A percentile compares a stretch with the other conserved stretches of the same genome.
Conservation (phyloP, 2,329 filamentous ascomycete species). For the Periglandula ipomoeae region DNA sequence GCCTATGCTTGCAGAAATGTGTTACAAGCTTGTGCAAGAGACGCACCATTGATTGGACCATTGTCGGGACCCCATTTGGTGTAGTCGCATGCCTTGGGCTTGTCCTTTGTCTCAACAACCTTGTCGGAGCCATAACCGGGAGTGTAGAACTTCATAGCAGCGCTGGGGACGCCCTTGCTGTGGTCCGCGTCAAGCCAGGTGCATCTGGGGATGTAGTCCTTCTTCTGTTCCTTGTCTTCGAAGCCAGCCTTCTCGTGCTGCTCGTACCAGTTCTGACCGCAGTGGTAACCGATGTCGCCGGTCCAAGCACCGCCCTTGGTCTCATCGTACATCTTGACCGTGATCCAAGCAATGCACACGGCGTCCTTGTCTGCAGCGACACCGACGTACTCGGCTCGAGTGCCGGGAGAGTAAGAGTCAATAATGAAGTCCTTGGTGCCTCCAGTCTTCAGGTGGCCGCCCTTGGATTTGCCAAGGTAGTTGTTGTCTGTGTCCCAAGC, state of each 20-base stretch:
- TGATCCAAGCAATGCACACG: conserved; percentile 6
- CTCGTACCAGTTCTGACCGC: conserved; percentile 5
- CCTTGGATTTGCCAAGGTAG: conserved; percentile 5
- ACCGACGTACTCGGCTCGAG: conserved; percentile 7
- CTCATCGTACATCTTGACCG: conserved; percentile 6
- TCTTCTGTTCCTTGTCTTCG: not conserved
- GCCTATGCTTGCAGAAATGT: too few relatives aligned
- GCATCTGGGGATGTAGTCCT: conserved; percentile 6
- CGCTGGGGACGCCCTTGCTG: conserved; percentile 2
- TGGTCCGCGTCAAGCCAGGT: conserved; percentile 8
- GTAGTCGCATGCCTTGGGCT: conserved; percentile 4
- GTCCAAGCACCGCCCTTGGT: conserved; percentile 7
- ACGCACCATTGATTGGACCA: conserved; percentile 6
- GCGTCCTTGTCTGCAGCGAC: conserved; percentile 4
- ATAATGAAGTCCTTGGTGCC: conserved; percentile 3
- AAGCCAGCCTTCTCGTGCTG: conserved; percentile 6
- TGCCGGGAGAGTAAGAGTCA: conserved; percentile 1
- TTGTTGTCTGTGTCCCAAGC: conserved; percentile 6
- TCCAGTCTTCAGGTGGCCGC: not conserved
- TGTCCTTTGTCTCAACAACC: conserved; percentile 1
- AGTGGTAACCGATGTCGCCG: conserved; percentile 5
- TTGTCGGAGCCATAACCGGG: conserved; percentile 1
- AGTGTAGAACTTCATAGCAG: conserved; percentile 6
- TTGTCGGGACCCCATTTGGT: conserved; percentile 6
- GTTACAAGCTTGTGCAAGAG: too few relatives aligned